Conservation (phyloP, 345 rosid species). For the sweet orange (Citrus sinensis) region DNA sequence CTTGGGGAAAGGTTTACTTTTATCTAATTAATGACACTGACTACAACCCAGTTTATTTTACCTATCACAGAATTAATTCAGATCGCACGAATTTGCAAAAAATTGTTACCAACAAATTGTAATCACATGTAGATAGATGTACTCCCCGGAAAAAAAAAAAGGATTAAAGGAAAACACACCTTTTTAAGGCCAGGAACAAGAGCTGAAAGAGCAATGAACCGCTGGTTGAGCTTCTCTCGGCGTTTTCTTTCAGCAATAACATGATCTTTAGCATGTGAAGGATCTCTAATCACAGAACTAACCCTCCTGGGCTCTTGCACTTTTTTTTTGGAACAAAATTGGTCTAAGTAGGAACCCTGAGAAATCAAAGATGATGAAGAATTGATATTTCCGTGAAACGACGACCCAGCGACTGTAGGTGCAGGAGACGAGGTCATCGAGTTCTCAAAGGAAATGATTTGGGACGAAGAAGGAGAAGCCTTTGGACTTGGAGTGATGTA, state of each 20-base stretch:
- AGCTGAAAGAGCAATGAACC: slow-evolving; percentile 66
- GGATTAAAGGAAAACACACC: slow-evolving; percentile 23
- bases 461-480: slow-evolving; percentile 32
- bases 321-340: slow-evolving; percentile 1
- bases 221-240: slow-evolving; percentile 68
- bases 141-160: too few species aligned
- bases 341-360: background rate
- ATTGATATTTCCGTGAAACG: background rate
- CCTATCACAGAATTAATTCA: too few species aligned
- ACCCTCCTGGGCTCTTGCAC: slow-evolving; percentile 17
- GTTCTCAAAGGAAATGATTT: slow-evolving; percentile 44
- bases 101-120: background rate
- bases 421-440: slow-evolving; percentile 19
- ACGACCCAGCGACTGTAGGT: too few species aligned
- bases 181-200: slow-evolving; percentile 78
- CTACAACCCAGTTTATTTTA: too few species aligned
- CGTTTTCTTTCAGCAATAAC: slow-evolving; percentile 85
- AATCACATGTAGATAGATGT: too few species aligned
- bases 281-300: slow-evolving; percentile 30
- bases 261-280: slow-evolving; percentile 59
- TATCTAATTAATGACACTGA: too few species aligned
- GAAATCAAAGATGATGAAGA: slow-evolving; percentile 6
- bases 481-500: slow-evolving; percentile 17
- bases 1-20: too few species aligned
- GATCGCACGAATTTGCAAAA: too few species aligned